Base-by-base conservation (phyloP, 352 stramenopile species). In the Thraustotheca clavata region DNA sequence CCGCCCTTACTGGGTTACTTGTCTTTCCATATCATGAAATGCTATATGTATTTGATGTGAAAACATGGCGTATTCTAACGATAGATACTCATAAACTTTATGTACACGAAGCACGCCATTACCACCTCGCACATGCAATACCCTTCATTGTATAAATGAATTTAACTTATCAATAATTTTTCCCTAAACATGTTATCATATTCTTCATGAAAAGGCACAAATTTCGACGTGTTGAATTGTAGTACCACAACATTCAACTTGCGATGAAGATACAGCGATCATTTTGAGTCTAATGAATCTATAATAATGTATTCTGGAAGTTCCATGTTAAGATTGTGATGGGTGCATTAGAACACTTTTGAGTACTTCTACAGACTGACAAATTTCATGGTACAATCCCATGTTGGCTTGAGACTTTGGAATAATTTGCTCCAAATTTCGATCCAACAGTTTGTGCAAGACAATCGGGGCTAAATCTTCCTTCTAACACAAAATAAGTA, bases 381-480 rank as follows among this genome's bases (percentile, higher is more conserved):
- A 50, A 11, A 65, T 65, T 22, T 65, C 57, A 20, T 55, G 57
- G 41, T 65, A 65, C n/a, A 65, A 22, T 29, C 38, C 57, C 57
- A 65, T 65, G 38, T 65, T 65, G 36, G 57, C 57, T 14, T 65
- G 38, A 16, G 57, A 50, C 20, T 46, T 27, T 33, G 57, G 57
- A 29, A 54, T 40, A 32, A 65, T 43, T 11, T 54, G 35, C 31
- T 65, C 57, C 18, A 65, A 33, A 16, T 65, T 65, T 14, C 57
- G 57, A 27, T 65, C 57, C 20, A 65, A 46, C n/a, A 65, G 29
- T 32, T 65, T 65, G 38, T 65, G 57, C 2, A 65, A 18, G 12
- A 65, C 57, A 5, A 65, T 43, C 4, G 57, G 38, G 9, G 57
- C 11, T 11, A 65, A 33, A 32, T 65, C 57, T 22, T 54, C 40